Base-by-base conservation (phyloP, 2,329 filamentous ascomycete species). In the Orbilia ellipsospora region DNA sequence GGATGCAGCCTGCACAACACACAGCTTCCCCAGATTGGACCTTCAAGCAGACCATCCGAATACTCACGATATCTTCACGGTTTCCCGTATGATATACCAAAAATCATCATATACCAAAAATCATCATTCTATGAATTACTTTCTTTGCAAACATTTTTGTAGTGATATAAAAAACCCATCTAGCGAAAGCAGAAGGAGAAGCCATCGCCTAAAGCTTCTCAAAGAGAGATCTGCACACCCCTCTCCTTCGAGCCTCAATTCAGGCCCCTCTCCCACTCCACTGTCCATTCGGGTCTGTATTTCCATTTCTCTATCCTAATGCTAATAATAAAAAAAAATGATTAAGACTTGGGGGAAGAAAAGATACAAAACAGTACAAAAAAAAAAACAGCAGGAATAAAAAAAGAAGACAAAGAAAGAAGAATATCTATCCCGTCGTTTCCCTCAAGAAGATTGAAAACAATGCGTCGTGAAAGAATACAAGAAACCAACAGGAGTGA, bases 191-290 rank as follows among this genome's bases (percentile, higher is more conserved):
- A 18, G 44, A 48, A 48, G 8, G 5, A 55, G 16, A 55, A 48
- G 26, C 51, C 23, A 31, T 13, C 51, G 4, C 13, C 51, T 52
- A 31, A 59, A 45, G 26, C 52, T 36, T n/a, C 40, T 42, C 50
- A 42, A 40, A 48, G 44, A 48, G 72, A 79, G 80, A 81, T 80
- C 81, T 82, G 81, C 81, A 82, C 81, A 81, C 80, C 81, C 78
- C 75, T 77, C 67, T 45, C 77, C 69, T 45, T 68, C 72, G n/a
- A 65, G 59, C 51, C 56, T 36, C 20, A 57, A 15, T n/a, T 16
- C 20, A 12, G n/a, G 45, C 23, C 31, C 7, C 7, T 26, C 16
- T 26, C 16, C 31, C 15, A n/a, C 13, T 8, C 44, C 26, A 26
- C 28, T 44, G 8, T 44, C 40, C 18, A 20, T 31, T 18, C 16